Evolutionary conservation across 2,329 filamentous ascomycete genomes (phyloP), one percentile per base, ranked within the genome.

Genomic region (Trichoderma hamatum): DNA sequence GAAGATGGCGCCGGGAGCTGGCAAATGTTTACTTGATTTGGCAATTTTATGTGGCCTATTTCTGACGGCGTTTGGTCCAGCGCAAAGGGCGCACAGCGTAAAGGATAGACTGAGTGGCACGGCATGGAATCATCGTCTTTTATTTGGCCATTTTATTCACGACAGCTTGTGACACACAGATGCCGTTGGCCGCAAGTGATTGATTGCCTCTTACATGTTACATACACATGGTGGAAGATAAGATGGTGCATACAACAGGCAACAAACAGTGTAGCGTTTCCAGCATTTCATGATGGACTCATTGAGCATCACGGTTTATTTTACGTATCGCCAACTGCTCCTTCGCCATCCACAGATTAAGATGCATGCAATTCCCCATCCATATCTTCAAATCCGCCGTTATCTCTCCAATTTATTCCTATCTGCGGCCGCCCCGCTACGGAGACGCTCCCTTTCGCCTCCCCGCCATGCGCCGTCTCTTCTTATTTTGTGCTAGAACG

Each of bases 381-480:
- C n/a, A 19, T 28, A 64, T 65, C 62, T 32, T 55, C 7, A 46
- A 26, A 19, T n/a, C 43, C 34, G n/a, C 24, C 24, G 28, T 62
- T 49, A 52, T 62, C 39, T 56, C 36, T 49, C 3, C 16, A 49
- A 19, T 49, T 32, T 49, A 43, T 36, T 43, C 63, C 51, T 39
- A 58, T 56, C 51, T 49, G 51, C 34, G 32, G 21, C 55, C 2
- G 32, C 55, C 56, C 65, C 55, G 46, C 55, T 43, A 34, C 61
- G 61, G 61, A 30, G 39, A 28, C 16, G 30, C 14, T 32, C 21
- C 9, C 30, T 2, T 46, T 36, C 7, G 3, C 21, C 36, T 46
- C 46, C 60, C 46, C 61, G 61, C 61, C 61, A 43, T 43, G 61
- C 61, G 61, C 61, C 49, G 46, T 49, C 46, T 49, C n/a, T 43